phyloP scores from a whole-genome alignment of 805 yeast genomes.

The Myxozyma melibiosi region DNA sequence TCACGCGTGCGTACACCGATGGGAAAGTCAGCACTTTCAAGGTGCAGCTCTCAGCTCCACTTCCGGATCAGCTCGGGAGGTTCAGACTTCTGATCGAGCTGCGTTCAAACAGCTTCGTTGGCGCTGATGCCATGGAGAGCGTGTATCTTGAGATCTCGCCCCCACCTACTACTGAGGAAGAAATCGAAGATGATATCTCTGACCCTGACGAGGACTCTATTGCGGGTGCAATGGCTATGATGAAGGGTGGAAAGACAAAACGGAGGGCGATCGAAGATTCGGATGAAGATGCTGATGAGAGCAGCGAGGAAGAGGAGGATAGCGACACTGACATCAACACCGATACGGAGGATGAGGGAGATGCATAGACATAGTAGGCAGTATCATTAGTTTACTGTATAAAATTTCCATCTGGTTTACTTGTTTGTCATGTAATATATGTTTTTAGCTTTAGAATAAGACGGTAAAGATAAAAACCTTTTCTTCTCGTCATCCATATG shows the following conservation, averaged over 20 bases:
- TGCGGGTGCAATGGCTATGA: constrained; percentile 72
- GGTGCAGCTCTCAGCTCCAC: constrained; percentile 69
- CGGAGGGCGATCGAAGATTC: constrained; percentile 46
- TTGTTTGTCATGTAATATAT: background rate
- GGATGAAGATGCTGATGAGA: constrained; percentile 60
- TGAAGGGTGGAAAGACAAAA: constrained; percentile 56
- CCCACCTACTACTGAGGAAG: constrained; percentile 48
- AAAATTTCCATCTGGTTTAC: background rate
- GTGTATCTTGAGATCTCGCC: constrained; percentile 65
- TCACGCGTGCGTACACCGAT: constrained; percentile 58
- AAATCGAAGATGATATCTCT: constrained; percentile 33
- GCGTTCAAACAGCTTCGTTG: constrained; percentile 77
- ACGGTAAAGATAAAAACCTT: background rate
- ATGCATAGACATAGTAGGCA: background rate
- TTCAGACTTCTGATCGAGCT: constrained; percentile 70
- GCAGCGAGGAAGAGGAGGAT: constrained; percentile 32
- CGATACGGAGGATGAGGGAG: constrained; percentile 36
- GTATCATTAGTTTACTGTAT: too few relatives aligned
- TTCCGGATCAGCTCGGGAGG: constrained; percentile 72
- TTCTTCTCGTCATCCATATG: too few relatives aligned
- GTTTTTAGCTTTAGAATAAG: background rate
- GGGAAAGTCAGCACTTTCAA: constrained; percentile 74
- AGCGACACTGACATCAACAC: constrained; percentile 36
- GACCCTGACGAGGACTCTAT: constrained; percentile 74
- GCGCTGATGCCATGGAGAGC: constrained; percentile 75